Conservation (phyloP, 257 asterid species). For the Solanum acaule region DNA sequence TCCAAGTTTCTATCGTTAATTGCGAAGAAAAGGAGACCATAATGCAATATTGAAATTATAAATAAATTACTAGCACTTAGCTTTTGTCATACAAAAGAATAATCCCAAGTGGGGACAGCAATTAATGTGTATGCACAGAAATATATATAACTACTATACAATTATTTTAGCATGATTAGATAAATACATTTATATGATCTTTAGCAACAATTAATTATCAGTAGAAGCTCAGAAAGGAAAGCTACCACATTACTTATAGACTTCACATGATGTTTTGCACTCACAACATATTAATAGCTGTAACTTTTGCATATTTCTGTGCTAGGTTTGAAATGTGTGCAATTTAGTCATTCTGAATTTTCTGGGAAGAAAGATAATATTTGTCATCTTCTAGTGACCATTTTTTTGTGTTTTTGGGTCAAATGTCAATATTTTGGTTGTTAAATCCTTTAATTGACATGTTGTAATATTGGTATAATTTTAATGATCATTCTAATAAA, state of each 20-base stretch:
- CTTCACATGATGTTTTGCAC: not conserved
- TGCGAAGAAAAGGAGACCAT: not conserved
- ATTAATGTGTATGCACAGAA: not conserved
- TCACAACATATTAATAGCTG: not conserved
- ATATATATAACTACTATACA: not conserved
- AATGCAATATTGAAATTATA: not conserved
- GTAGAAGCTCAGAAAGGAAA: not conserved
- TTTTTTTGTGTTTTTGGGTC: not conserved
- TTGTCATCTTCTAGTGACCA: not conserved
- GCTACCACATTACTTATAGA: not conserved
- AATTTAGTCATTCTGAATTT: not conserved
- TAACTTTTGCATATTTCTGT: not conserved
- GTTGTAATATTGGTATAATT: not conserved
- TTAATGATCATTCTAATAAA: not conserved
- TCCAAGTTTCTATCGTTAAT: not conserved
- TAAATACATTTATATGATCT: not conserved
- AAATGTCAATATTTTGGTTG: not conserved
- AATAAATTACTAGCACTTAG: not conserved
- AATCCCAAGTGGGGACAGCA: not conserved
- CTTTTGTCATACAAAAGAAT: not conserved
- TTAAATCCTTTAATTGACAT: not conserved
- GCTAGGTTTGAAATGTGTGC: not conserved
- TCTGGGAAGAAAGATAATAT: not conserved
- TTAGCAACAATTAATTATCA: too few relatives aligned
- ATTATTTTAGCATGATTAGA: not conserved